Evolutionary conservation across 208 protist genomes (phyloP), one percentile per base, ranked within the genome.

Genomic region (Plasmodiophora brassicae): DNA sequence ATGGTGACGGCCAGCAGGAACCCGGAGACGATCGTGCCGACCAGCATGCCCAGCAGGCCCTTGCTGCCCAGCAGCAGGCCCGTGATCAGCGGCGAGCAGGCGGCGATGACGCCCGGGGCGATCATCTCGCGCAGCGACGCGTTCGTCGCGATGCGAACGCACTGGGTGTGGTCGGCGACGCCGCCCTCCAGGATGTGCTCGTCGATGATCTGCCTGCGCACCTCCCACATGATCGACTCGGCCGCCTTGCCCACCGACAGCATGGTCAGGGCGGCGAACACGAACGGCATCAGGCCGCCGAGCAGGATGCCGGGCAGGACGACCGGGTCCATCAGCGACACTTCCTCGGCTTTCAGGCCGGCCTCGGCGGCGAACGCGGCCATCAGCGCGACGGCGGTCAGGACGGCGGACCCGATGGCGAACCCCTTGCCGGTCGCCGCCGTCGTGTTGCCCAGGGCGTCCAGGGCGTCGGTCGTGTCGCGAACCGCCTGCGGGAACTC

Each of bases 251-350:
- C 95, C 1, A 91, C 90, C 1, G 38, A 38, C 86, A 96, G 95
- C 94, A 98, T 98, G 8, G 96, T 97, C 91, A 97, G 93, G 86
- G 96, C 94, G 10, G 95, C 95, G 91, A 98, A 98, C 90, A 96
- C 95, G 93, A 94, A 98, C n/a, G 96, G 95, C 28, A 98, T 91
- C 93, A 96, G 96, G 36, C 95, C 94, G 46, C 97, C 97, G 72
- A 98, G 89, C 25, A 98, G 91, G 8, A 97, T 92, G 32, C 95
- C 96, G 43, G 94, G 86, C 65, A 96, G 93, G 0, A 95, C 93
- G 20, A 93, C 84, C 25, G 91, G 88, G 32, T 90, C 89, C 0
- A 87, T 45, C 0, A 92, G n/a, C 71, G 89, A 41, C 1, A 91
- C 85, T 1, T 14, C 44, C n/a, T 25, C 28, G 60, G 38, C 8